Conservation (phyloP, 805 yeast genomes). For the Candida quercuum region DNA sequence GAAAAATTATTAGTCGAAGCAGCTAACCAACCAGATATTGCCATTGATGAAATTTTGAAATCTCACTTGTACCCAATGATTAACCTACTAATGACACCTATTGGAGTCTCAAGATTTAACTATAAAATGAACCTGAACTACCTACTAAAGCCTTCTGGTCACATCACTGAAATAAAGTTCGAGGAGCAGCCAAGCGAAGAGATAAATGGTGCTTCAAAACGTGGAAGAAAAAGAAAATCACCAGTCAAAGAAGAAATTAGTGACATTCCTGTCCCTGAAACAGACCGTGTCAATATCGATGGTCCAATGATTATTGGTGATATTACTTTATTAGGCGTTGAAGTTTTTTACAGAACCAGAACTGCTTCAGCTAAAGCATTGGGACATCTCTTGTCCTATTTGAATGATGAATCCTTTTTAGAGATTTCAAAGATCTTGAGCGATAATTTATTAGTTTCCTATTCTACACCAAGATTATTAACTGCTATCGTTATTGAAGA, state of each 20-base stretch:
- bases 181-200: conserved; percentile 15
- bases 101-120: conserved; percentile 86
- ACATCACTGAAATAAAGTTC: background rate
- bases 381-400: conserved; percentile 57
- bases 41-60: conserved; percentile 47
- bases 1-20: conserved; percentile 45
- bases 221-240: conserved; percentile 46
- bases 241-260: conserved; percentile 19
- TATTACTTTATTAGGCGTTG: conserved; percentile 75
- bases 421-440: conserved; percentile 33
- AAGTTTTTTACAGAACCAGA: conserved; percentile 69
- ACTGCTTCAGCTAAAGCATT: conserved; percentile 69
- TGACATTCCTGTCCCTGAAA: conserved; percentile 47
- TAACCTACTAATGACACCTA: conserved; percentile 81
- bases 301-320: conserved; percentile 92
- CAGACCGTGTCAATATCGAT: conserved; percentile 77
- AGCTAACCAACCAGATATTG: conserved; percentile 27
- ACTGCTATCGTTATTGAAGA: conserved; percentile 68
- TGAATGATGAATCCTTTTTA: conserved; percentile 34
- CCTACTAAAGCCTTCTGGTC: conserved; percentile 77
- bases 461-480: conserved; percentile 73
- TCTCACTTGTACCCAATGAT: conserved; percentile 56
- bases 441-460: conserved; percentile 16
- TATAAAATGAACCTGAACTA: conserved; percentile 76
- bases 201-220: too few species aligned